These are phyloP conservation scores for Colletotrichum echinochloae DNA, from an alignment of 2,329 filamentous ascomycete species.

Conservation along the genomic window DNA sequence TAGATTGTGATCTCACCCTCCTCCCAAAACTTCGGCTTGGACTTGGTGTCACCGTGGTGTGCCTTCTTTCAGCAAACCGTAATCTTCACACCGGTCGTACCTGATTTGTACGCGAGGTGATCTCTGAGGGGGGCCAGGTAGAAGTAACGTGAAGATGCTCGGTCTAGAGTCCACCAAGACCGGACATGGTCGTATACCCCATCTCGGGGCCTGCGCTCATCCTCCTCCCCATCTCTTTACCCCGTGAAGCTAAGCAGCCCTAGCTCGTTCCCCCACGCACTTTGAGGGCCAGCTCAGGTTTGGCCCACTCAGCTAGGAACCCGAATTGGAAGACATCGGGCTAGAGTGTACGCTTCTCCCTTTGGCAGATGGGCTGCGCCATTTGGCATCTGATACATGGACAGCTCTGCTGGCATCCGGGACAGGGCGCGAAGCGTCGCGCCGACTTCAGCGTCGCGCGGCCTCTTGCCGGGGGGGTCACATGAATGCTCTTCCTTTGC, in stretches of 20 bases:
- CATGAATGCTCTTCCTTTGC: neutral
- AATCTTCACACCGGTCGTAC: neutral
- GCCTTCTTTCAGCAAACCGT: neutral
- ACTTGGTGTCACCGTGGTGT: neutral
- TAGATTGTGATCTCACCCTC: neutral
- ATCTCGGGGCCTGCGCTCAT: neutral
- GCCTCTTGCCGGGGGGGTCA: too few relatives aligned
- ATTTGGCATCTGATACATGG: neutral
- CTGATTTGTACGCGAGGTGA: neutral
- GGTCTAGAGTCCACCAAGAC: too few relatives aligned
- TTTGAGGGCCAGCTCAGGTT: neutral
- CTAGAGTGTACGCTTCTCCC: neutral
- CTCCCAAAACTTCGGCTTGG: neutral
- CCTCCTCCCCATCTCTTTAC: neutral
- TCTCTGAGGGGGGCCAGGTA: neutral
- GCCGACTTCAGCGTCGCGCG: neutral
- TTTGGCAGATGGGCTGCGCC: neutral
- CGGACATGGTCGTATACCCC: neutral
- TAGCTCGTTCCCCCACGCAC: neutral
- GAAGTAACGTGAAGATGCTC: neutral
- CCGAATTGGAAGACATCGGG: neutral
- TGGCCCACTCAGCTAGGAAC: too few relatives aligned
- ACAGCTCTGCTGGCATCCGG: neutral
- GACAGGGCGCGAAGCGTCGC: neutral
- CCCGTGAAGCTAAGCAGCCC: neutral